Evolutionary conservation across 371 early-diverging fungal genomes (phyloP).

Genomic region (Actinomortierella wolfii): DNA sequence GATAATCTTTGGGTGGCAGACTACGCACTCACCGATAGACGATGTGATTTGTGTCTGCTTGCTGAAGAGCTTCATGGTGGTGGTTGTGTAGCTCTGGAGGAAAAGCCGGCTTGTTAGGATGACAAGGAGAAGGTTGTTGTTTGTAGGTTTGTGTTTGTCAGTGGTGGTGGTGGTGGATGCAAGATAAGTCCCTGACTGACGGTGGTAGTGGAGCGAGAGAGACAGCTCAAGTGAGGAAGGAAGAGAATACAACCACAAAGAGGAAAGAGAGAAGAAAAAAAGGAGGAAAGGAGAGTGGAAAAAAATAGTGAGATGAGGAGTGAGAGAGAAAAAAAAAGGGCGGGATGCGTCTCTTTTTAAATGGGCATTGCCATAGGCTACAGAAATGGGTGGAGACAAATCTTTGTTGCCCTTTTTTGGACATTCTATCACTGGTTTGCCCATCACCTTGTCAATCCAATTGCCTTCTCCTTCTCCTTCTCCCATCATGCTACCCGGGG

Average conservation of each 20-base stretch:
- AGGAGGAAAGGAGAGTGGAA: background rate
- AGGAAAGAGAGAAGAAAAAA: slow-evolving; percentile 4
- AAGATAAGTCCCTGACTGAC: no score
- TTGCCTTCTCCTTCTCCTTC: no score
- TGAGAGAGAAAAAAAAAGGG: background rate
- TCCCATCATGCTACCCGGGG: no score
- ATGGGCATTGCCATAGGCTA: no score
- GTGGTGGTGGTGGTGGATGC: background rate
- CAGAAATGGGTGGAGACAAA: no score
- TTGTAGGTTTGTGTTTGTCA: background rate
- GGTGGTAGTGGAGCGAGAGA: slow-evolving; percentile 6
- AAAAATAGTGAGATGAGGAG: slow-evolving; percentile 1
- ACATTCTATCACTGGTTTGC: no score
- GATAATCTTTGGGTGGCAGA: no score
- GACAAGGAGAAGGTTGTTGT: background rate
- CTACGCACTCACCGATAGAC: slow-evolving; percentile 16
- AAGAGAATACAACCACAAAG: background rate
- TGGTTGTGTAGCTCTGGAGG: background rate
- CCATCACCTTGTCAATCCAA: no score
- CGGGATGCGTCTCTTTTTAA: no score
- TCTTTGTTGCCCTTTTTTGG: no score
- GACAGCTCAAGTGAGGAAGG: background rate
- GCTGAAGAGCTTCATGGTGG: slow-evolving; percentile 32
- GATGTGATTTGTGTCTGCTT: slow-evolving; percentile 34
- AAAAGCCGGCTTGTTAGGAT: no score